These are phyloP conservation scores for Tremella mesenterica DNA, from an alignment of 768 basidiomycete species.

Conservation along the genomic window DNA sequence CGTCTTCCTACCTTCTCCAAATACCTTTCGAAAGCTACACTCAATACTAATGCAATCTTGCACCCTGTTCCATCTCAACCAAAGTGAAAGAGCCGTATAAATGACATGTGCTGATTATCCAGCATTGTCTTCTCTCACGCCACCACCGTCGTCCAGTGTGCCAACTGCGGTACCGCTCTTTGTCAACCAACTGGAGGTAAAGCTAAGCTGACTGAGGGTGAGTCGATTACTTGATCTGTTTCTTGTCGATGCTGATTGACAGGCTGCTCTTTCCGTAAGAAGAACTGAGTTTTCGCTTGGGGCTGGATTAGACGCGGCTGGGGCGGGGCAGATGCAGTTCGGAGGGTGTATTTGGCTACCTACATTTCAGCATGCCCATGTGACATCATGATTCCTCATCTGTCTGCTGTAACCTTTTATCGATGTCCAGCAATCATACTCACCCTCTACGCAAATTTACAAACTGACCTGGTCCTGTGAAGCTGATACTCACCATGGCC, in stretches of 20 bases:
- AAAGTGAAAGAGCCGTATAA: no score
- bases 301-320: background rate
- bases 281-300: conserved; percentile 8
- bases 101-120: conserved; percentile 57
- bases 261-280: conserved; percentile 16
- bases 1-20: no score
- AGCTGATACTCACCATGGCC: no score
- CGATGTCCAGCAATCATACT: no score
- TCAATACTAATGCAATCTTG: background rate
- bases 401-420: no score
- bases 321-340: no score
- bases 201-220: conserved; percentile 95
- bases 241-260: background rate
- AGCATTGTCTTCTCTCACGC: conserved; percentile 99
- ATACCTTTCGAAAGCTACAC: no score
- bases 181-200: conserved; percentile 99
- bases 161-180: conserved; percentile 82
- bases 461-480: no score
- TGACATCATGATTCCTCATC: background rate
- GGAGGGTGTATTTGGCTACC: conserved; percentile 1
- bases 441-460: no score
- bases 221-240: conserved; percentile 35
- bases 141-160: conserved; percentile 91
- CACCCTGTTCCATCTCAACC: no score
- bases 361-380: conserved; percentile 1